Evolutionary conservation across 2,329 filamentous ascomycete species (phyloP).

Genomic region (Sclerotinia trifoliorum): DNA sequence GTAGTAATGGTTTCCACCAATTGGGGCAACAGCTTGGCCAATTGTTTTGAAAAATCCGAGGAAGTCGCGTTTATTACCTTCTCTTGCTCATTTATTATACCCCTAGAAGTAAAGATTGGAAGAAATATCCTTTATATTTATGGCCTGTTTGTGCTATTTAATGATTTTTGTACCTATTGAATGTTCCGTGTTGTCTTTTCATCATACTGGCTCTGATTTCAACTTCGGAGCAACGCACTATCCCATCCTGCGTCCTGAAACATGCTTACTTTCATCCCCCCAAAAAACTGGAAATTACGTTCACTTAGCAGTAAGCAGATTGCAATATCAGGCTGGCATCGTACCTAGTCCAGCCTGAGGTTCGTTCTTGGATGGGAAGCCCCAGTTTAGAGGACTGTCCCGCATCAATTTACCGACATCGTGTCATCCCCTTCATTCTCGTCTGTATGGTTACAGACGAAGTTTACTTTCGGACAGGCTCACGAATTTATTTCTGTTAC

Average conservation of each 20-base stretch:
- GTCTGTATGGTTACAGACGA: background rate
- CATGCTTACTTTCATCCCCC: background rate
- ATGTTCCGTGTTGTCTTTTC: background rate
- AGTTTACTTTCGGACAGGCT: background rate
- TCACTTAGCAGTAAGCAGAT: background rate
- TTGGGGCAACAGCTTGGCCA: background rate
- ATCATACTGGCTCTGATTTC: background rate
- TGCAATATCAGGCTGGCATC: background rate
- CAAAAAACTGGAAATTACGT: background rate
- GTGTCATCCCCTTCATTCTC: background rate
- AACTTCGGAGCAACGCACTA: no score
- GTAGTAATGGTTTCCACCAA: constrained; percentile 21
- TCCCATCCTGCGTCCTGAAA: background rate
- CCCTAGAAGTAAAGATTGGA: background rate
- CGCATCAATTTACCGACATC: background rate
- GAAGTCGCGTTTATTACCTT: no score
- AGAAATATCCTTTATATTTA: no score
- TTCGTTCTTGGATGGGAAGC: background rate
- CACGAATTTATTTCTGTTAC: background rate
- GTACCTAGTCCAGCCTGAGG: background rate
- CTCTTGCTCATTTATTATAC: background rate
- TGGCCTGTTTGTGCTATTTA: background rate
- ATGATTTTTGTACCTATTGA: background rate
- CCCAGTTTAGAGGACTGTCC: background rate
- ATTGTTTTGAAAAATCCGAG: background rate